A percentile compares a stretch with the other conserved stretches of the same genome.
Evolutionary conservation across 1,284 basidiomycete species (phyloP).

Genomic region (Leccinum cinnamomeum): DNA sequence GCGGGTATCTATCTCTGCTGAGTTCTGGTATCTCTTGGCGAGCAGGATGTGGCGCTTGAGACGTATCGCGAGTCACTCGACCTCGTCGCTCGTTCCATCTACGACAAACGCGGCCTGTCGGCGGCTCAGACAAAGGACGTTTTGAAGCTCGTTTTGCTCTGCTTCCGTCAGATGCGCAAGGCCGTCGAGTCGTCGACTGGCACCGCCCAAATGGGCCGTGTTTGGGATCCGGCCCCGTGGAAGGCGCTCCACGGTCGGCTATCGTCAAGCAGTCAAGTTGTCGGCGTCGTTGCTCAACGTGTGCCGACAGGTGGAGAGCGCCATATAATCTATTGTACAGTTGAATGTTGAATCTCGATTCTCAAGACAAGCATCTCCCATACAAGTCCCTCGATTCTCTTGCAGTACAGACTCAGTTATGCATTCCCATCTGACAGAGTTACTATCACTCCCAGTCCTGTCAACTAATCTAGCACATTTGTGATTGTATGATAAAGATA

Average conservation of each 20-base stretch:
- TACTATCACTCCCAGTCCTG: too few relatives aligned
- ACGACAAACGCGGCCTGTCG: constrained; percentile 51
- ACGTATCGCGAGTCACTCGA: constrained; percentile 32
- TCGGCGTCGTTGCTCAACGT: constrained; percentile 46
- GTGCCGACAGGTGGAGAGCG: constrained; percentile 47
- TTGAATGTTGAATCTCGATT: too few relatives aligned
- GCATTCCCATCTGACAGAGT: too few relatives aligned
- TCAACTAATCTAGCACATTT: too few relatives aligned
- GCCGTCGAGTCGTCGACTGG: constrained; percentile 36
- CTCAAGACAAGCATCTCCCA: too few relatives aligned
- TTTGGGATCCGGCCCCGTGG: constrained; percentile 50
- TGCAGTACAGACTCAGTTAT: too few relatives aligned
- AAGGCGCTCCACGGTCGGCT: constrained; percentile 39
- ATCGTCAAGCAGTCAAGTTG: constrained; percentile 41
- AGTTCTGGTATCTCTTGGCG: too few relatives aligned
- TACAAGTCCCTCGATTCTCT: too few relatives aligned
- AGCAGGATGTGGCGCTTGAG: too few relatives aligned
- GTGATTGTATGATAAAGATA: too few relatives aligned
- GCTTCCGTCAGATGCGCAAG: constrained; percentile 61
- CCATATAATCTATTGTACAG: constrained; percentile 8
- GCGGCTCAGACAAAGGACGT: constrained; percentile 78
- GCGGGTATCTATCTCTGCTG: too few relatives aligned
- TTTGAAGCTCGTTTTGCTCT: constrained; percentile 69
- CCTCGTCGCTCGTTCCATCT: constrained; percentile 52
- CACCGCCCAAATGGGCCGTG: constrained; percentile 14